Conservation (phyloP, 2,329 filamentous ascomycete genomes). For the Verticillium zaregamsianum region DNA sequence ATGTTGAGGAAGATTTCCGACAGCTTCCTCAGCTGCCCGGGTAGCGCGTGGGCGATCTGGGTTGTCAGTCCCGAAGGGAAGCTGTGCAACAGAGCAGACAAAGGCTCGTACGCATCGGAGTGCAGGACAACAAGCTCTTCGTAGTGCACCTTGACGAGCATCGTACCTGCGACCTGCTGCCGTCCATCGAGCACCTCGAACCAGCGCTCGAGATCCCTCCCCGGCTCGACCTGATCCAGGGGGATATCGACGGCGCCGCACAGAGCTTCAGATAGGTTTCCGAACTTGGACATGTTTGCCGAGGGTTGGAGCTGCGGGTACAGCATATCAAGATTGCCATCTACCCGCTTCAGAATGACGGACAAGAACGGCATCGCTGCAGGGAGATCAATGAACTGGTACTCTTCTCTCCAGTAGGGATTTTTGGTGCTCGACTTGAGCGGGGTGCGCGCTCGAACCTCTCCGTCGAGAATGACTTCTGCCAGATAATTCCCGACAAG, state of each 20-base stretch:
- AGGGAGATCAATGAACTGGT: slow-evolving; percentile 71
- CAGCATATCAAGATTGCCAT: slow-evolving; percentile 44
- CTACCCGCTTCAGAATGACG: slow-evolving; percentile 65
- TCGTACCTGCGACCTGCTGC: slow-evolving; percentile 73
- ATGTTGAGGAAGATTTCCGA: slow-evolving; percentile 89
- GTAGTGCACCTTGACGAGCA: slow-evolving; percentile 77
- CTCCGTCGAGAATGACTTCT: slow-evolving; percentile 75
- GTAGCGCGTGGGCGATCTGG: slow-evolving; percentile 76
- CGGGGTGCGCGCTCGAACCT: slow-evolving; percentile 71
- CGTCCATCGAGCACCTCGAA: slow-evolving; percentile 74
- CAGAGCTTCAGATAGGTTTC: slow-evolving; percentile 44
- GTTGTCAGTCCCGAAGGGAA: slow-evolving; percentile 81
- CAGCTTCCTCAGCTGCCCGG: slow-evolving; percentile 71
- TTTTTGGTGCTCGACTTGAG: slow-evolving; percentile 67
- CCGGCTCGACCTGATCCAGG: slow-evolving; percentile 71
- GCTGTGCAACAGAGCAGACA: slow-evolving; percentile 79
- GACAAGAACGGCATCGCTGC: slow-evolving; percentile 64
- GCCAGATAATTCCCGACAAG: slow-evolving; percentile 68
- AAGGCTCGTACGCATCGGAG: slow-evolving; percentile 75
- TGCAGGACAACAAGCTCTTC: slow-evolving; percentile 89
- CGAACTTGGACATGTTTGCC: slow-evolving; percentile 35
- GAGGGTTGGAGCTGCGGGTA: slow-evolving; percentile 38
- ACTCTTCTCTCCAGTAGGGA: slow-evolving; percentile 80
- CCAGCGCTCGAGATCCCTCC: slow-evolving; percentile 83
- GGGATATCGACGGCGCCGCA: slow-evolving; percentile 78